phyloP scores from a whole-genome alignment of 345 rosid genomes.

The Eucalyptus coolabah region DNA sequence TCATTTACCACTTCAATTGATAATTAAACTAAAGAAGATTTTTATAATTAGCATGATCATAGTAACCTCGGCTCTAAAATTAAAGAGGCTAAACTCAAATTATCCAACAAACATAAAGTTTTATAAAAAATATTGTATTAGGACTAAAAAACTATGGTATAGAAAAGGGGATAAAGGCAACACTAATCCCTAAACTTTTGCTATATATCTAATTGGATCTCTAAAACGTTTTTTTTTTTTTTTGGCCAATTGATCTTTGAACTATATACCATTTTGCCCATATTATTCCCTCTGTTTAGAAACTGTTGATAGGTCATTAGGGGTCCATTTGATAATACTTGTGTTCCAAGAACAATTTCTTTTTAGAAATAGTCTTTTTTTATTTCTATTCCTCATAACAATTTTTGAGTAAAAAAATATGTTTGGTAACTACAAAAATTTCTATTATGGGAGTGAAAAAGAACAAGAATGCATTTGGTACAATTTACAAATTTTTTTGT shows the following conservation, averaged over 20 bases:
- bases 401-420: fast-evolving
- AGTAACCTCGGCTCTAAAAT: not conserved
- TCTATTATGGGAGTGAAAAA: fast-evolving
- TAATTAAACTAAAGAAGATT: not conserved
- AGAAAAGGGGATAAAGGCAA: no score
- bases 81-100: not conserved
- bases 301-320: fast-evolving
- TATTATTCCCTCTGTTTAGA: no score
- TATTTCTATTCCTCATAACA: fast-evolving
- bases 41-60: not conserved
- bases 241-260: no score
- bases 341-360: fast-evolving
- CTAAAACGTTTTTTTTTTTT: no score
- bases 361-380: no score
- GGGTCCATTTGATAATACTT: fast-evolving
- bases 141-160: no score
- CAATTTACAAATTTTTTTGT: fast-evolving
- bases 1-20: no score
- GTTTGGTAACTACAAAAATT: fast-evolving
- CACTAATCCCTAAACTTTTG: no score
- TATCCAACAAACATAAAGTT: no score
- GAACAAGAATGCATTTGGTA: fast-evolving
- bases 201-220: no score
- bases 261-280: no score
- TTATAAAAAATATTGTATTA: no score